Base-by-base conservation (phyloP, 257 asterid genomes). In the Fraxinus americana region DNA sequence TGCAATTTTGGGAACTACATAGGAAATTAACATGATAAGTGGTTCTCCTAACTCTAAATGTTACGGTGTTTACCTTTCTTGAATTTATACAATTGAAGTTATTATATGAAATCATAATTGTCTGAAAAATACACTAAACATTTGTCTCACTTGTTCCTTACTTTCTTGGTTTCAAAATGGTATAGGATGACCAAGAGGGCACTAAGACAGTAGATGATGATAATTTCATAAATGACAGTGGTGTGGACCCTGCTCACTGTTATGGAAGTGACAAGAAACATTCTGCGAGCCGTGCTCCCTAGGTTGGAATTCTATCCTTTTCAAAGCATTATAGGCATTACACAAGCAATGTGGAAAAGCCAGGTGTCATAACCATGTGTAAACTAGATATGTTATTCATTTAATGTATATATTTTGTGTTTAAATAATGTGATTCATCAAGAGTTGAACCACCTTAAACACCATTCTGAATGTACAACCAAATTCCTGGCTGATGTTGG, bases 141-240 rank as follows among this genome's bases (percentile, higher is more conserved):
- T 54, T 19, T 19, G 3, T 54, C 3, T 54, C 3, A 7, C 23
- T 5, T 54, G 27, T 30, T 78, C 61, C 54, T 1, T 38, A 61
- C 67, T 7, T 61, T 9, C 25, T 61, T 67, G 34, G 73, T 73
- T 52, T 41, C 27, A 13, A 14, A 16, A 65, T 80, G 73, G 32
- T 72, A 70, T 68, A 86, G 90, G 90, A 86, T 81, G 89, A 86
- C 63, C 80, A 68, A n/a, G 85, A 87, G 57, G 91, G 89, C 32
- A 34, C 32, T 19, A 79, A 82, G 78, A 81, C 83, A 0, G 3
- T 78, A n/a, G 82, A 85, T 70, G 91, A 87, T 77, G 91, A 87
- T 76, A 87, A 87, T 79, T 87, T 87, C 85, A 87, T 87, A 70
- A 88, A 87, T 77, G 91, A 87, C 72, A 79, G 39, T 75, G 91